phyloP scores from a whole-genome alignment of 306 rosid genomes.

The Prunus dulcis region DNA sequence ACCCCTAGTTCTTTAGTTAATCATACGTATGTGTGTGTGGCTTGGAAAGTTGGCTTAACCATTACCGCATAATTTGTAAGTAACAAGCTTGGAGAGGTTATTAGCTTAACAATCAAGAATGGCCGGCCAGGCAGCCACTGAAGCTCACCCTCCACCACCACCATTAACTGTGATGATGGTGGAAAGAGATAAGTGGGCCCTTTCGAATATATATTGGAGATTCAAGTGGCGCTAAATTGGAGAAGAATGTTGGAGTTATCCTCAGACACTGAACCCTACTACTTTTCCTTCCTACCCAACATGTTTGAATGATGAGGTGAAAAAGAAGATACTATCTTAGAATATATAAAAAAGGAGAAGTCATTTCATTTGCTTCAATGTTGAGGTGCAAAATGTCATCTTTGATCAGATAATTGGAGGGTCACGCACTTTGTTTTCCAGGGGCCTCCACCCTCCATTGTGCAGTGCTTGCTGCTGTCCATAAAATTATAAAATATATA shows the following conservation, averaged over 20 bases:
- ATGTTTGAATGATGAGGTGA: background rate
- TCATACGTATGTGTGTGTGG: background rate
- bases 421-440: background rate
- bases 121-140: too few relatives aligned
- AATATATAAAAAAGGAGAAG: background rate
- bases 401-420: background rate
- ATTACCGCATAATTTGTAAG: background rate
- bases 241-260: slow-evolving; percentile 1
- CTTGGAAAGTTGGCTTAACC: background rate
- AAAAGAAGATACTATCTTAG: background rate
- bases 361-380: background rate
- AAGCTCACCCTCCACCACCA: too few relatives aligned
- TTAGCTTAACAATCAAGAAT: too few relatives aligned
- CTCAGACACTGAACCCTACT: background rate
- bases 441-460: background rate
- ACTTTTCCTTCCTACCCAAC: background rate
- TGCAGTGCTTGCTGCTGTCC: background rate
- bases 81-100: too few relatives aligned
- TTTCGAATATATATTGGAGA: background rate
- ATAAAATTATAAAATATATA: too few relatives aligned
- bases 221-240: slow-evolving; percentile 11
- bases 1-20: background rate
- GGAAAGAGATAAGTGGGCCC: background rate
- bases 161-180: background rate
- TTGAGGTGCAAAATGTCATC: background rate